Base-by-base conservation (phyloP, 768 basidiomycete genomes). In the Pulveroboletus frians region DNA sequence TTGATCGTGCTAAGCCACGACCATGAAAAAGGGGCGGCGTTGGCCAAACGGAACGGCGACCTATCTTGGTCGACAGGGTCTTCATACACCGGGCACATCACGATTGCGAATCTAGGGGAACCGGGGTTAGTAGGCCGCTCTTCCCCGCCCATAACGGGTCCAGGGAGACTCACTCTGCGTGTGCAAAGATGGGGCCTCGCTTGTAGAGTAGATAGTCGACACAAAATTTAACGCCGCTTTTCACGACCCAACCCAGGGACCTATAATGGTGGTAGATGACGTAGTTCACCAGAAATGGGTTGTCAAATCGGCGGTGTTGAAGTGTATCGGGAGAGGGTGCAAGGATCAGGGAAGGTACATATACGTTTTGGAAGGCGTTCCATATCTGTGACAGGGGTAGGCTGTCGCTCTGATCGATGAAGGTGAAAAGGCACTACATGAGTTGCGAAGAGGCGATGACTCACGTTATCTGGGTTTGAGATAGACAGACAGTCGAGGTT, bases 1-100 rank as follows among this genome's bases (percentile, higher is more conserved):
- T 96, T 98, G 53, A 99, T 80, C 1, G 96, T 99, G 68, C 91
- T 92, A 26, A 99, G 77, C 94, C 93, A 97, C 11, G 89, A 79
- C 96, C 96, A 99, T 9, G 84, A 73, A 61, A 90, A 88, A 2
- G 88, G 88, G 18, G 77, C 70, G 2, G 79, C 69, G 47, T 90
- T 87, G 50, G 79, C 78, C 2, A 89, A 71, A 18, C 76, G 66
- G 56, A 85, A 80, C 0, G 81, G 78, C 3, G 88, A 92, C 0
- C 74, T 64, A 18, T 73, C 69, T 51, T 79, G 78, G 64, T 97
- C 94, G 42, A 73, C 70, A 0, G 81, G 77, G 57, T 94, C 88
- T 71, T 91, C 85, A 59, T 97, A 98, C 3, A 86, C 84, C 0
- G 96, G 95, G 52, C 91, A 81, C 17, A 95, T 77, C n/a, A 94